Conservation (phyloP, 257 asterid species). For the Scutellaria galericulata region DNA sequence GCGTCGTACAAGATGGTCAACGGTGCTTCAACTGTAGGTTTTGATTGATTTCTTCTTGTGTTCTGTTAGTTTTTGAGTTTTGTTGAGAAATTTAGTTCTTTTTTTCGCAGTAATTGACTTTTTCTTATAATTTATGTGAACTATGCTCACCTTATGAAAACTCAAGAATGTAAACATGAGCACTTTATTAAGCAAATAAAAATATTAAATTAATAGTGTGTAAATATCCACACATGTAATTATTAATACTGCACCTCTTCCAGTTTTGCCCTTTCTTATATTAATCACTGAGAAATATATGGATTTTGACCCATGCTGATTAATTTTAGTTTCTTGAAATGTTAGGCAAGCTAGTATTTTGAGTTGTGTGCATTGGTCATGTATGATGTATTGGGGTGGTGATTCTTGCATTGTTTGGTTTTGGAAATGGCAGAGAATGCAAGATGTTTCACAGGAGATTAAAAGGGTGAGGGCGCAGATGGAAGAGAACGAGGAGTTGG, state of each 20-base stretch:
- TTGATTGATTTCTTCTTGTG: not conserved
- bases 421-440: constrained; percentile 78
- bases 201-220: not conserved
- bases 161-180: not conserved
- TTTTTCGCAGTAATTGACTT: not conserved
- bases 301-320: not conserved
- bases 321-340: not conserved
- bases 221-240: not conserved
- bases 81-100: not conserved
- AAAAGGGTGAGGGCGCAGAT: constrained; percentile 95
- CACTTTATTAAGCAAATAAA: not conserved
- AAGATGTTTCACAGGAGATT: constrained; percentile 89
- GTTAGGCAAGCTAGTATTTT: not conserved
- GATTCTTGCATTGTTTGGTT: constrained; percentile 15
- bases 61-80: not conserved
- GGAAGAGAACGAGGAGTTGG: constrained; percentile 94
- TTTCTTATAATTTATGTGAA: not conserved
- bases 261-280: not conserved
- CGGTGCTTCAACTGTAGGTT: constrained; percentile 71
- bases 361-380: constrained; percentile 12
- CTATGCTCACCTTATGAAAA: not conserved
- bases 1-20: constrained; percentile 61
- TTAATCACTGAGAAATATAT: too few species aligned
- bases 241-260: constrained; percentile 1
- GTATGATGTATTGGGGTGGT: constrained; percentile 30